Evolutionary conservation across 208 protist genomes (phyloP).

Genomic region (Acanthamoeba royreba): DNA sequence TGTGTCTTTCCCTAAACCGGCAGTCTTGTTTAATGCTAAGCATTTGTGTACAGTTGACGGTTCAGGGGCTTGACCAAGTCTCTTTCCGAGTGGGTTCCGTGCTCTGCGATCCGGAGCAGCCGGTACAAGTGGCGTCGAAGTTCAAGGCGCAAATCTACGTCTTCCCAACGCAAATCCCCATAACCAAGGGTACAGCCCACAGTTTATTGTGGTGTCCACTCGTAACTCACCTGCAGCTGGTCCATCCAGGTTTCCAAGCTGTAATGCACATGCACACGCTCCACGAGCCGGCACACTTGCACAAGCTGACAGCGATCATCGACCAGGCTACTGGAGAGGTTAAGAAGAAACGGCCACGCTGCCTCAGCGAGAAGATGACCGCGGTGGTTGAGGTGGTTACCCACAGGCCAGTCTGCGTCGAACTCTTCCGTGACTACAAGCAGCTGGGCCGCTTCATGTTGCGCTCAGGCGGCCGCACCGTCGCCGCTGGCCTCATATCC

Average conservation of each 20-base stretch:
- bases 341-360: slow-evolving; percentile 65
- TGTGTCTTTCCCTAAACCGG: not conserved
- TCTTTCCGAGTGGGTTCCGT: slow-evolving; percentile 49
- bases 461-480: slow-evolving; percentile 19
- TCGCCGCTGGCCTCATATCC: slow-evolving; percentile 26
- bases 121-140: slow-evolving; percentile 22
- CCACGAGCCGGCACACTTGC: slow-evolving; percentile 52
- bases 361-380: slow-evolving; percentile 1
- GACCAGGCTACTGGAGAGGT: slow-evolving; percentile 54
- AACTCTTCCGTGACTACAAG: slow-evolving; percentile 56
- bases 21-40: not conserved
- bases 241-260: slow-evolving; percentile 26
- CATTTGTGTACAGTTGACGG: not conserved
- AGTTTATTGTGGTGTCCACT: not conserved
- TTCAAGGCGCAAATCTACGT: slow-evolving; percentile 69
- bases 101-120: slow-evolving; percentile 64
- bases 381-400: slow-evolving; percentile 43
- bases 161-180: slow-evolving; percentile 33
- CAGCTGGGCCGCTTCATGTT: slow-evolving; percentile 71
- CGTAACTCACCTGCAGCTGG: not conserved
- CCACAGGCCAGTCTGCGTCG: slow-evolving; percentile 54
- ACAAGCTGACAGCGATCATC: slow-evolving; percentile 36
- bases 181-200: not conserved
- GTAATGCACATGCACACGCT: slow-evolving; percentile 60
- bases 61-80: not conserved